Conservation (phyloP, 2,329 filamentous ascomycete genomes). For the Ophiostoma angusticollis region DNA sequence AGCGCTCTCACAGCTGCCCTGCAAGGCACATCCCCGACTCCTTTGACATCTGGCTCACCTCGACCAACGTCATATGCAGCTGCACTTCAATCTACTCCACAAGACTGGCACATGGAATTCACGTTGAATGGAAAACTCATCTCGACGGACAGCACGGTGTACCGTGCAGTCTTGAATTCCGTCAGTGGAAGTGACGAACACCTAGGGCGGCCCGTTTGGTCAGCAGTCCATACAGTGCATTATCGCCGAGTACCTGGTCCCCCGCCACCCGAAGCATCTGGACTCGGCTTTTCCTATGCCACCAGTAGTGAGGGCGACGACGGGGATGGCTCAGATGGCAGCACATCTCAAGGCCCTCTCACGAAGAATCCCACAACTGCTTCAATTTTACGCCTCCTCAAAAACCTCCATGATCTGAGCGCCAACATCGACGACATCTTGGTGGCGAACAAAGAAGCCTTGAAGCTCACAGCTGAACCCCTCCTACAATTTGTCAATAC, state of each 20-base stretch:
- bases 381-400: slow-evolving; percentile 75
- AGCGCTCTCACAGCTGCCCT: slow-evolving; percentile 26
- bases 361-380: slow-evolving; percentile 74
- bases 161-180: slow-evolving; percentile 73
- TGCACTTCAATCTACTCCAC: slow-evolving; percentile 64
- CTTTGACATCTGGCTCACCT: slow-evolving; percentile 42
- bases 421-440: slow-evolving; percentile 86
- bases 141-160: slow-evolving; percentile 86
- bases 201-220: slow-evolving; percentile 71
- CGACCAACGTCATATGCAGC: slow-evolving; percentile 72
- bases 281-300: slow-evolving; percentile 41
- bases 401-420: slow-evolving; percentile 85
- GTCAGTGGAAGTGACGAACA: slow-evolving; percentile 44
- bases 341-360: slow-evolving; percentile 57
- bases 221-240: slow-evolving; percentile 77
- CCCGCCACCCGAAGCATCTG: slow-evolving; percentile 57
- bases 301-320: slow-evolving; percentile 25
- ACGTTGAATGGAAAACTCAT: slow-evolving; percentile 74
- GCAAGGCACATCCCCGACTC: slow-evolving; percentile 31
- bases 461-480: slow-evolving; percentile 67
- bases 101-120: slow-evolving; percentile 98
- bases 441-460: slow-evolving; percentile 57
- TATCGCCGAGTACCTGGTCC: slow-evolving; percentile 80
- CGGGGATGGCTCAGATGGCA: background rate
- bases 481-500: slow-evolving; percentile 95